Conservation (phyloP, 1,139 yeast genomes). For the Kurtzmaniella natalensis region DNA sequence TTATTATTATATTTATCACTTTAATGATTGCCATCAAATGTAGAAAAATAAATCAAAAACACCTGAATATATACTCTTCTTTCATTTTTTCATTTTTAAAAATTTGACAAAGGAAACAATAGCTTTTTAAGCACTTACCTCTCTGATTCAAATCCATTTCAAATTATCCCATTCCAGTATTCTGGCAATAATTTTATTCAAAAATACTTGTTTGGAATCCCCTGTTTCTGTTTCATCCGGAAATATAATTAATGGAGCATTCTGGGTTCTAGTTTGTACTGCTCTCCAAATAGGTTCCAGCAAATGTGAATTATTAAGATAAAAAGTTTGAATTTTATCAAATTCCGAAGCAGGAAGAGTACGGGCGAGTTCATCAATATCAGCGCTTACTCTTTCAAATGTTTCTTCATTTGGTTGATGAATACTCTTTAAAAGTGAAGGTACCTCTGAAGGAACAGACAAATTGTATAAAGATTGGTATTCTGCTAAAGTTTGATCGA, state of each 20-base stretch:
- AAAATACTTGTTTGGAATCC: slow-evolving; percentile 8
- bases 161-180: slow-evolving; percentile 22
- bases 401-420: slow-evolving; percentile 7
- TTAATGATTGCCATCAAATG: too few relatives aligned
- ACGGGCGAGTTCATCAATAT: slow-evolving; percentile 1
- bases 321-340: slow-evolving; percentile 4
- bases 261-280: slow-evolving; percentile 6
- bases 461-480: background rate
- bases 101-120: too few relatives aligned
- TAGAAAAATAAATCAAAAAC: too few relatives aligned
- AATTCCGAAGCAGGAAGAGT: slow-evolving; percentile 3
- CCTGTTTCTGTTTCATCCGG: background rate
- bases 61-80: too few relatives aligned
- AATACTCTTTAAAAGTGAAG: slow-evolving; percentile 3
- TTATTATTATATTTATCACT: too few relatives aligned
- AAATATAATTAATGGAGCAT: slow-evolving; percentile 4
- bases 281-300: slow-evolving; percentile 8
- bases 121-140: background rate
- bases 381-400: slow-evolving; percentile 3
- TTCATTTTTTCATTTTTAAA: too few relatives aligned
- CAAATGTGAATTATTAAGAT: slow-evolving; percentile 5
- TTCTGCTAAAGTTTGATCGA: slow-evolving; percentile 10
- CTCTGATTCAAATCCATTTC: slow-evolving; percentile 1
- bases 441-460: background rate
- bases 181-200: slow-evolving; percentile 18